phyloP scores from a whole-genome alignment of 1,139 yeast species.

The Pichia sp. region DNA sequence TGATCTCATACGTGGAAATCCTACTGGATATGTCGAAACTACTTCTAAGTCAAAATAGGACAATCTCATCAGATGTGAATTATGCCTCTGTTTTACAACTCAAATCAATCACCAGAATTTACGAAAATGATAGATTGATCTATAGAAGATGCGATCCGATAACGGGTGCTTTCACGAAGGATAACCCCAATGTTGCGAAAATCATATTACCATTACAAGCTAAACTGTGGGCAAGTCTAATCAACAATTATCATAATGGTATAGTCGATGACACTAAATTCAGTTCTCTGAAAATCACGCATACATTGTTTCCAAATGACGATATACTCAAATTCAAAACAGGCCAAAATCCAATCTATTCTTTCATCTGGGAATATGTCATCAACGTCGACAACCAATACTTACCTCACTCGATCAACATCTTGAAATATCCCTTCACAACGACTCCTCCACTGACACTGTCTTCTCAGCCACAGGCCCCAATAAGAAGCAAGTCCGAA shows the following conservation, averaged over 20 bases:
- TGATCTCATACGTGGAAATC: conserved; percentile 30
- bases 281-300: conserved; percentile 27
- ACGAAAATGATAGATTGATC: conserved; percentile 24
- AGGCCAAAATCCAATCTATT: conserved; percentile 23
- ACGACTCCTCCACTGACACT: background rate
- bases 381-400: conserved; percentile 16
- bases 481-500: background rate
- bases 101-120: conserved; percentile 28
- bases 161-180: conserved; percentile 26
- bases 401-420: conserved; percentile 26
- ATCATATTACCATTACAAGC: conserved; percentile 33
- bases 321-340: conserved; percentile 21
- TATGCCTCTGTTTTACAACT: conserved; percentile 29
- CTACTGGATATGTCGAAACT: conserved; percentile 23
- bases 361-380: conserved; percentile 32
- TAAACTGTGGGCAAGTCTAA: conserved; percentile 32
- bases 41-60: conserved; percentile 1
- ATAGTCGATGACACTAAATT: conserved; percentile 24
- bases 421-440: conserved; percentile 11
- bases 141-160: conserved; percentile 31
- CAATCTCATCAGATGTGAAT: conserved; percentile 6
- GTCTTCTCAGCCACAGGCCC: background rate
- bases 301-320: conserved; percentile 30
- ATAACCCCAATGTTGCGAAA: conserved; percentile 20
- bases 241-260: conserved; percentile 33